Base-by-base conservation (phyloP, 495 filamentous ascomycete species). In the Aspergillus ostianus region DNA sequence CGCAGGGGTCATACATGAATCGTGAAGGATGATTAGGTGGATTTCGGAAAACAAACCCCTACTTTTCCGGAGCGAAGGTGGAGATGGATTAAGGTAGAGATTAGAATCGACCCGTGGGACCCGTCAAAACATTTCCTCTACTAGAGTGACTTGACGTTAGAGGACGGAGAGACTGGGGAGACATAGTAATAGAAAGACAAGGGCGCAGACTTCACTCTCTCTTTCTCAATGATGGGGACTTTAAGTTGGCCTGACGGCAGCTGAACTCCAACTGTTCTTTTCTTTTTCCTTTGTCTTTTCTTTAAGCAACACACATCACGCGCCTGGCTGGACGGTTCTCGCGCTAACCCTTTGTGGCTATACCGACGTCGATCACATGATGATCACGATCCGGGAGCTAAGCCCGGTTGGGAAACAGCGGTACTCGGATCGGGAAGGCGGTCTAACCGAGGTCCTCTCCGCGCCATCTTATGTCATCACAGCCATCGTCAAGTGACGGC, bases 321-420 rank as follows among this genome's bases (percentile, higher is more conserved):
- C 60, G 60, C 51, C 29, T 19, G 10, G 29, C 50, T 32, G 18
- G 30, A 47, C 51, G 52, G 53, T 47, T 7, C 12, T 23, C 13
- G 1, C 8, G 18, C 51, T 57, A 41, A 51, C 51, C n/a, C 7
- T 12, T 32, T 23, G 21, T 17, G 41, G 44, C 7, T 53, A 32
- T 4, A 20, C 12, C 32, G n/a, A 26, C 30, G 51, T 45, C 47
- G 53, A 64, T 64, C 56, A 59, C 61, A 59, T 59, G 56, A 49
- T 53, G 56, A 50, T 50, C 47, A n/a, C 21, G 15, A 0, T 7
- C 26, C 12, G 20, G 3, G 49, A 50, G 50, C 60, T 58, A 58
- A 12, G 8, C 48, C 51, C 18, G 17, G 17, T 58, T 30, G 10
- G 20, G 44, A 3, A 6, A 53, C 49, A 32, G 60, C 51, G 55